phyloP scores from a whole-genome alignment of 129 eudicot species.

The Escallonia herrerae region DNA sequence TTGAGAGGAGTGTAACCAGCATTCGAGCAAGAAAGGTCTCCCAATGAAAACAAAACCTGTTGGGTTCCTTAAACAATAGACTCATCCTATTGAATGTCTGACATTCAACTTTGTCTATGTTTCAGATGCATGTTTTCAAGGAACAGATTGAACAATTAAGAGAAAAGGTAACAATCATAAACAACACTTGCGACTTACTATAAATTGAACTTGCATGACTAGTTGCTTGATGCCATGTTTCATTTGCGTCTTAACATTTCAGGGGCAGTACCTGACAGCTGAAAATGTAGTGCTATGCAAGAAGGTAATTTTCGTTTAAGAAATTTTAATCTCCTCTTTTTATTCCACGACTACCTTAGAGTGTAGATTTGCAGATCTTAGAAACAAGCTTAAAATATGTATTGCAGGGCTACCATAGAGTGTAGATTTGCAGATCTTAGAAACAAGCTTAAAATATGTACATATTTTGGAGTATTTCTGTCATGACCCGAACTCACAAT shows the following conservation, averaged over 20 bases:
- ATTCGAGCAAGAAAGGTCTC: conserved; percentile 78
- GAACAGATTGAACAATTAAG: conserved; percentile 67
- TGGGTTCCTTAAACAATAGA: no score
- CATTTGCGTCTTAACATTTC: conserved; percentile 1
- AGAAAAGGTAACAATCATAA: conserved; percentile 43
- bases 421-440: neutral
- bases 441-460: no score
- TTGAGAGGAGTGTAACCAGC: conserved; percentile 56
- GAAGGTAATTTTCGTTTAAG: conserved; percentile 36
- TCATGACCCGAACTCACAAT: no score
- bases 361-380: neutral
- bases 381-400: no score
- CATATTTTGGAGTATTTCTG: no score
- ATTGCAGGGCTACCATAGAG: no score
- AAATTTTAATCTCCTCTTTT: conserved; percentile 9
- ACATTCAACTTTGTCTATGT: conserved; percentile 10
- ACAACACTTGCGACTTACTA: neutral
- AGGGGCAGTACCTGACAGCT: conserved; percentile 67
- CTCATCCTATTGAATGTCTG: no score
- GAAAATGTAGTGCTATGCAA: conserved; percentile 61
- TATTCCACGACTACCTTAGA: neutral
- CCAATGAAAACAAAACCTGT: neutral
- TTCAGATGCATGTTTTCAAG: conserved; percentile 69
- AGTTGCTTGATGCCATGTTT: neutral
- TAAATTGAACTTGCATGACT: neutral